Base-by-base conservation (phyloP, 75 land plant species). In the Cunninghamia lanceolata region DNA sequence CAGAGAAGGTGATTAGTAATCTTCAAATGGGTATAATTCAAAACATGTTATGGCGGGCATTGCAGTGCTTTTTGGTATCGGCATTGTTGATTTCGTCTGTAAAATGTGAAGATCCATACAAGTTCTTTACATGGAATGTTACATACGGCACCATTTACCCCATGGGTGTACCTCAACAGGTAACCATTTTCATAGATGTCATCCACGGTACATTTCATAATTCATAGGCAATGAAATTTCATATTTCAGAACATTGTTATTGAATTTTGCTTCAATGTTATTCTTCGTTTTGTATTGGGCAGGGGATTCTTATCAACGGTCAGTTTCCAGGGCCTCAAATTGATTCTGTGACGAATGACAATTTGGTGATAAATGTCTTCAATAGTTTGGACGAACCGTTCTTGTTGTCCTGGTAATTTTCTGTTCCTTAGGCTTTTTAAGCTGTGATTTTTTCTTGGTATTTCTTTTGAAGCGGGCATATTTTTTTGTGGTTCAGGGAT, bases 281-380 rank as follows among this genome's bases (percentile, higher is more conserved):
- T 30, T 81, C 30, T 35, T 21, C 19, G 13, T 32, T 32, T 8
- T 85, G 28, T 74, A 38, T 80, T 21, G 85, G 52, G 82, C 88
- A 95, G 96, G 94, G 90, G 4, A 92, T 95, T 40, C 85, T 93
- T 47, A 95, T 95, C 53, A 95, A 95, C 84, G 96, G 94, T 21
- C 94, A 94, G 75, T 95, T 95, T 54, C 96, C 96, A 35, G 96
- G 96, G 16, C 96, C 96, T 28, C 91, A 94, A 34, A 91, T 95
- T 63, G 83, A 94, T 85, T 87, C 92, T 39, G 92, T 89, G 8
- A 95, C 96, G 75, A 95, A 95, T 77, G 93, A 94, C 70, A 93
- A 93, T 52, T 56, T 95, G 50, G 88, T 93, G 5, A 89, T 95
- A 91, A 95, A 93, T 45, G 95, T 95, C 19, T 93, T 71, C 88